These are phyloP conservation scores for Zygoascus tannicola DNA, from an alignment of 805 yeast species.

Conservation along the genomic window DNA sequence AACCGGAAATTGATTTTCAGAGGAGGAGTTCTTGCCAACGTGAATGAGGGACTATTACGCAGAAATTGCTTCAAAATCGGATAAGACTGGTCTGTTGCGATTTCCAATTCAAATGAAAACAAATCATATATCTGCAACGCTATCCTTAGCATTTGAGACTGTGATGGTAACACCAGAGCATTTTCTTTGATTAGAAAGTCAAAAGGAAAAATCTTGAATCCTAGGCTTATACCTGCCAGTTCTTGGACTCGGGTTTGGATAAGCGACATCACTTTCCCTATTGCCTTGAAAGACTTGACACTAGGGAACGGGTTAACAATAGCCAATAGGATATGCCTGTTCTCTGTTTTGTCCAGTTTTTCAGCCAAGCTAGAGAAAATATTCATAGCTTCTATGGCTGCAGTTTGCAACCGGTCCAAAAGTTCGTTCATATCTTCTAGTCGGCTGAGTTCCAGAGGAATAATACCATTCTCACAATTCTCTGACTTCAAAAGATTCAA, in stretches of 20 bases:
- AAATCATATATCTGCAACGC: constrained; percentile 25
- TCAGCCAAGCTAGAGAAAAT: background rate
- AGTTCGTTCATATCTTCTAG: background rate
- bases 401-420: background rate
- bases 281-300: constrained; percentile 1
- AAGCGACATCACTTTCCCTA: constrained; percentile 15
- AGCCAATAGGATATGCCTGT: constrained; percentile 9
- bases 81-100: background rate
- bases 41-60: constrained; percentile 23
- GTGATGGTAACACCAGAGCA: constrained; percentile 23
- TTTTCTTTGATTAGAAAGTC: constrained; percentile 21
- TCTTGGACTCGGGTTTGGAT: constrained; percentile 14
- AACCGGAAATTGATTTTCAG: constrained; percentile 22
- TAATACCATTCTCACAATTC: constrained; percentile 10
- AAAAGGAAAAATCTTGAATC: constrained; percentile 13
- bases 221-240: constrained; percentile 15
- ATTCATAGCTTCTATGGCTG: background rate
- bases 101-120: background rate
- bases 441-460: constrained; percentile 2
- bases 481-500: constrained; percentile 14
- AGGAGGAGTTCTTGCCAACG: constrained; percentile 29
- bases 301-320: constrained; percentile 17
- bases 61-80: background rate
- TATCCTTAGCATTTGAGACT: constrained; percentile 19
- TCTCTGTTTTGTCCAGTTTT: background rate